Base-by-base conservation (phyloP, 495 filamentous ascomycete species). In the Penicillium daleae region DNA sequence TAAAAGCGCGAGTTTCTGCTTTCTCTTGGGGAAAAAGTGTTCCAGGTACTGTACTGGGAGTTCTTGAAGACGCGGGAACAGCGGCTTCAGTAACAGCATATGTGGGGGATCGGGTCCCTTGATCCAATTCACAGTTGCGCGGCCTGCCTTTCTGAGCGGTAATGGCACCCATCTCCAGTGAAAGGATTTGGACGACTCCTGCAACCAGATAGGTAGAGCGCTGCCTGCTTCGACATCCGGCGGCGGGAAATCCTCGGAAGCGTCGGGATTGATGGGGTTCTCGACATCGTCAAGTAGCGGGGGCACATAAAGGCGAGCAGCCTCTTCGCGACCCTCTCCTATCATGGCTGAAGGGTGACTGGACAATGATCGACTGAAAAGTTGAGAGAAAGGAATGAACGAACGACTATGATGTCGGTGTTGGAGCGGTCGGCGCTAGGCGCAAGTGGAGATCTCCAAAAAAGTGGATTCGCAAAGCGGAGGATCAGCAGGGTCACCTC, bases 1-100 rank as follows among this genome's bases (percentile, higher is more conserved):
- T 56, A 92, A 74, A 9, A 91, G 73, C 22, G 74, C 71, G 3
- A 87, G 70, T 62, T 87, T 84, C 51, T 90, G 86, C 44, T 70
- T 81, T 62, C 75, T 80, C 62, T 85, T 86, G n/a, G 90, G 91
- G 4, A 91, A 75, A 48, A 85, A 81, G 48, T 73, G 82, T 35
- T 88, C 83, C 39, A 94, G 72, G 31, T 89, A 76, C 31, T 80
- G 79, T 63, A 87, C 79, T 0, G 91, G 92, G 35, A 85, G 80
- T 71, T 88, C 83, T 68, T 96, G 92, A 2, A 91, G 69, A 10
- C 65, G 68, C 6, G 90, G 90, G 54, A 92, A 87, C 19, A 92
- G 71, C 0, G 92, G 91, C 39, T 80, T 75, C 67, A 96, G 89
- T 29, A 82, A 82, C 67, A 87, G 85, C 52, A 81, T 79, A 50